Conservation (phyloP, 2,329 filamentous ascomycete genomes). For the Alternaria postmessia region DNA sequence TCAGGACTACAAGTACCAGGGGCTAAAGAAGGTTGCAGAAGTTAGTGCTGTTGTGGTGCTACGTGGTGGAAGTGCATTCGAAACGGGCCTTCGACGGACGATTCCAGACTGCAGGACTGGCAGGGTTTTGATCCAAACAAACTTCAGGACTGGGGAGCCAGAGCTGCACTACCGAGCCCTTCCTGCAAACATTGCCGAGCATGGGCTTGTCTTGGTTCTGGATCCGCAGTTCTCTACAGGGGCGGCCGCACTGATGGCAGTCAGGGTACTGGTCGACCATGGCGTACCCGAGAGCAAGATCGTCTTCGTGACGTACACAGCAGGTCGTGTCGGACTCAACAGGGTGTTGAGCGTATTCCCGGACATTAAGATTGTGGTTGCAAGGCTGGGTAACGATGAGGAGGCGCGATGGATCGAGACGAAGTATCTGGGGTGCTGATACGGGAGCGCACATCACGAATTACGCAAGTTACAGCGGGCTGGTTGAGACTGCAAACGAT, state of each 20-base stretch:
- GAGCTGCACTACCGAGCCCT: conserved; percentile 91
- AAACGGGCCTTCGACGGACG: conserved; percentile 85
- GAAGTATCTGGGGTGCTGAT: conserved; percentile 87
- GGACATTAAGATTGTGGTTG: conserved; percentile 84
- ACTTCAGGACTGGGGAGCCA: conserved; percentile 74
- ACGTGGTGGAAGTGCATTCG: conserved; percentile 86
- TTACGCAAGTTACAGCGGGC: neutral
- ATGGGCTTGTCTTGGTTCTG: conserved; percentile 83
- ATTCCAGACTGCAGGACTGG: conserved; percentile 93
- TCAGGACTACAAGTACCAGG: conserved; percentile 72
- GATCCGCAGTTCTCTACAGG: conserved; percentile 96
- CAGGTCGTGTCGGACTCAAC: conserved; percentile 83
- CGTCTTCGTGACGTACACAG: conserved; percentile 91
- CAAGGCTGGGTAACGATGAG: conserved; percentile 79
- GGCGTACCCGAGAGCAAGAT: conserved; percentile 85
- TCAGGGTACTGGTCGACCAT: conserved; percentile 93
- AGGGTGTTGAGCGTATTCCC: conserved; percentile 89
- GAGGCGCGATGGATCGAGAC: conserved; percentile 91
- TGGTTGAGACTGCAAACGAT: conserved; percentile 1
- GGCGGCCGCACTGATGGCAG: conserved; percentile 87
- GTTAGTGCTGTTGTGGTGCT: conserved; percentile 79
- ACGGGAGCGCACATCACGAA: neutral
- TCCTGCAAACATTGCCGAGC: conserved; percentile 71
- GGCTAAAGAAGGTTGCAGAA: conserved; percentile 74
- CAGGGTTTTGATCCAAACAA: conserved; percentile 88